A percentile compares a stretch with the other conserved stretches of the same genome.
phyloP scores from a whole-genome alignment of 1,139 yeast genomes.

The Yamadazyma friedrichii region DNA sequence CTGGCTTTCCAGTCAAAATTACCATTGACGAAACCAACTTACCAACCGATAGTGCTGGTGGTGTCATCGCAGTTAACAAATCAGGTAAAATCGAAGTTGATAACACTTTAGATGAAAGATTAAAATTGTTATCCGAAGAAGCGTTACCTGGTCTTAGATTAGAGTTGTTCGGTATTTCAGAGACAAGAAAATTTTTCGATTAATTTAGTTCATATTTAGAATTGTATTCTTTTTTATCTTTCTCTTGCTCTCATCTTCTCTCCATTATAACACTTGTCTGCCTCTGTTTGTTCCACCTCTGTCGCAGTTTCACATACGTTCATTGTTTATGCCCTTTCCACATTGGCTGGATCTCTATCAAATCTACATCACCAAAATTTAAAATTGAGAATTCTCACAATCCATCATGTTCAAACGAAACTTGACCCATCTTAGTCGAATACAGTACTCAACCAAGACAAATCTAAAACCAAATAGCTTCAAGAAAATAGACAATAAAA shows the following conservation, averaged over 20 bases:
- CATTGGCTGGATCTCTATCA: not conserved
- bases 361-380: not conserved
- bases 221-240: not conserved
- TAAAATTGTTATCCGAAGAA: conserved; percentile 74
- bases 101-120: conserved; percentile 93
- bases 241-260: not conserved
- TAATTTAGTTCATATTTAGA: conserved; percentile 25
- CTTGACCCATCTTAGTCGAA: too few relatives aligned
- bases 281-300: not conserved
- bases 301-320: not conserved
- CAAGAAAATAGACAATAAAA: not conserved
- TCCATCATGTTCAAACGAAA: too few relatives aligned
- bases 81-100: conserved; percentile 84
- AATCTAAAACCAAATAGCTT: not conserved
- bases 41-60: conserved; percentile 74
- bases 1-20: conserved; percentile 50
- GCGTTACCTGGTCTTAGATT: conserved; percentile 91
- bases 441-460: not conserved
- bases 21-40: conserved; percentile 57
- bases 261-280: not conserved
- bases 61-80: conserved; percentile 69
- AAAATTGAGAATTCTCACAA: not conserved
- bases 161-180: conserved; percentile 86
- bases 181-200: conserved; percentile 87
- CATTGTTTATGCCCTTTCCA: too few relatives aligned